Evolutionary conservation across 345 rosid species (phyloP), one percentile per base, ranked within the genome.

Genomic region (Camelina laxa): DNA sequence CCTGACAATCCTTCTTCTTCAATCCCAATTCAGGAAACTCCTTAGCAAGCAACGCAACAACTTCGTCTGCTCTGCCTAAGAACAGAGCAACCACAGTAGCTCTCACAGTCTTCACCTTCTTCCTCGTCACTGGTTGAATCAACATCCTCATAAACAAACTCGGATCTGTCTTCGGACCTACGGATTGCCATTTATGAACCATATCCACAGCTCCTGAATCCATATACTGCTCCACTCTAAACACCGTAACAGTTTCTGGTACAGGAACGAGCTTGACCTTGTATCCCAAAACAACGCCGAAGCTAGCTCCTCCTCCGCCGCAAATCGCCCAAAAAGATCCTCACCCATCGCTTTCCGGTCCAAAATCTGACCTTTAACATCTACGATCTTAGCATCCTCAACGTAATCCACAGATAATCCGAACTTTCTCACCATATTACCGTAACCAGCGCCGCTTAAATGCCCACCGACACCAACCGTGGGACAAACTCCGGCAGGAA

Each of bases 401-500:
- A 85, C n/a, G 22, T 87, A 9, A 44, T 85, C 91, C 13, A 81
- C 83, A 0, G 91, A 63, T 45, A 87, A 60, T 2, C 91, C 91
- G 14, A 50, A 78, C 15, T 84, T 87, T 17, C 89, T 72, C 60
- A 87, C 1, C 83, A 87, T 75, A 35, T 73, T 82, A 1, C 91
- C 91, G 16, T 87, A 87, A 1, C 91, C 91, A 0, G 74, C 91
- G 0, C 89, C 88, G 31, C 91, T 85, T 0, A 87, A 0, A 59
- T 85, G 91, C 0, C 91, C 91, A 1, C 91, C 91, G 2, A 81
- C 89, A 15, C 87, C 91, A 2, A 87, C 91, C 2, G 87, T 87
- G 0, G 88, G 92, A 38, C 92, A 85, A 59, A 85, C 45, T 2
- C 88, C 89, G 2, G 83, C 92, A 1, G 91, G 89, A 8, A 80